Conservation (phyloP, 176 grass and related monocot genomes). For the Stipa capillata region DNA sequence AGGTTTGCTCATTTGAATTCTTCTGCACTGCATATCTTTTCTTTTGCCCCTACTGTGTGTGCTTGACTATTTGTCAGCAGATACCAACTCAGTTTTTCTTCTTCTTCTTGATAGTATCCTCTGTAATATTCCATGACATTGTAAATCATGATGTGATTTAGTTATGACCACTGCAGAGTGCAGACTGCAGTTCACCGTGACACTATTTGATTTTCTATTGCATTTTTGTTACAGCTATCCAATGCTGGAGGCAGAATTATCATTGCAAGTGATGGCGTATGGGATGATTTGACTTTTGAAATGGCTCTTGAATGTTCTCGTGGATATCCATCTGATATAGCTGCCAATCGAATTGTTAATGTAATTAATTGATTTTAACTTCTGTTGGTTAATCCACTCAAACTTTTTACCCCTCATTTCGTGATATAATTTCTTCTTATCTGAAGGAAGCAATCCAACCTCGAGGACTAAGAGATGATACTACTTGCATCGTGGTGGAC, state of each 20-base stretch:
- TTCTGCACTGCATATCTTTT: background rate
- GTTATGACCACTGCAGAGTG: background rate
- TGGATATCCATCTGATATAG: constrained; percentile 53
- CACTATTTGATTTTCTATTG: constrained; percentile 11
- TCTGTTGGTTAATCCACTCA: constrained; percentile 9
- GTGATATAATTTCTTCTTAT: constrained; percentile 5
- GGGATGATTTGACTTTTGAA: constrained; percentile 87
- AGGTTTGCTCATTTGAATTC: constrained; percentile 53
- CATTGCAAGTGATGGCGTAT: constrained; percentile 97
- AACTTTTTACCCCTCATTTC: constrained; percentile 4
- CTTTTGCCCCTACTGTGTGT: background rate
- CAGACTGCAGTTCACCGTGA: background rate
- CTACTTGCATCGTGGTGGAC: constrained; percentile 94
- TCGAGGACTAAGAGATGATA: constrained; percentile 89
- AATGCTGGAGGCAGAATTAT: constrained; percentile 83
- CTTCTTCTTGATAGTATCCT: background rate
- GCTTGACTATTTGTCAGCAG: background rate
- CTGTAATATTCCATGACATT: background rate
- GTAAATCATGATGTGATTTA: background rate
- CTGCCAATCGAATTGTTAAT: constrained; percentile 85
- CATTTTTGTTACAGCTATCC: constrained; percentile 53
- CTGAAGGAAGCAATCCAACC: constrained; percentile 68
- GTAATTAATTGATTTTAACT: constrained; percentile 27
- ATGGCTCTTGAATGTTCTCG: constrained; percentile 64
- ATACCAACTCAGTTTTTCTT: background rate